A percentile compares a stretch with the other conserved stretches of the same genome.
phyloP scores from a whole-genome alignment of 805 yeast species.

The Wickerhamiella sorbophila region DNA sequence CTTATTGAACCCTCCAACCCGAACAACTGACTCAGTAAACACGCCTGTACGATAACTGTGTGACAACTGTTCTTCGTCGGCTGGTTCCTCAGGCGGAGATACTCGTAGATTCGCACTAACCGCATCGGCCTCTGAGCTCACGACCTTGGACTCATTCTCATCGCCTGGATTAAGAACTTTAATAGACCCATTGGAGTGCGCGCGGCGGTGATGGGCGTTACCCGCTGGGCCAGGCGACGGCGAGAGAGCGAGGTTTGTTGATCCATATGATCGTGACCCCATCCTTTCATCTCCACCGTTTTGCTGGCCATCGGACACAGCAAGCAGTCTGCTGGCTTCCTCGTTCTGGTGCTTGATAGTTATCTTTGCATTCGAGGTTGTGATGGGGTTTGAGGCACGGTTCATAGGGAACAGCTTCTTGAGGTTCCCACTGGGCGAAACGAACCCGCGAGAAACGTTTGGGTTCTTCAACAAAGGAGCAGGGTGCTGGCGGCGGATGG shows the following conservation, averaged over 20 bases:
- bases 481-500: conserved; percentile 43
- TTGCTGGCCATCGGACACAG: background rate
- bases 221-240: background rate
- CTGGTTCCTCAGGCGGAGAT: conserved; percentile 1
- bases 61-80: background rate
- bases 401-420: conserved; percentile 26
- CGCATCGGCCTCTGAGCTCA: conserved; percentile 14
- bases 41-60: conserved; percentile 35
- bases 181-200: background rate
- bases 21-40: conserved; percentile 69
- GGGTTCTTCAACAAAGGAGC: conserved; percentile 23
- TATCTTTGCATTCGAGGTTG: conserved; percentile 47
- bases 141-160: conserved; percentile 4
- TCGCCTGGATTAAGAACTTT: conserved; percentile 3
- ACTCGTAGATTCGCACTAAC: conserved; percentile 8
- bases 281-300: background rate
- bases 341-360: conserved; percentile 36
- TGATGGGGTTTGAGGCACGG: conserved; percentile 53
- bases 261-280: background rate
- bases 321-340: background rate
- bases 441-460: conserved; percentile 5
- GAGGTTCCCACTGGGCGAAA: conserved; percentile 3
- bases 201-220: background rate
- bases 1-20: conserved; percentile 70
- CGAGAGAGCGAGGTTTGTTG: background rate